A percentile compares a stretch with the other conserved stretches of the same genome.
phyloP scores from a whole-genome alignment of 2,329 filamentous ascomycete genomes.

The Aspergillus neoniger region DNA sequence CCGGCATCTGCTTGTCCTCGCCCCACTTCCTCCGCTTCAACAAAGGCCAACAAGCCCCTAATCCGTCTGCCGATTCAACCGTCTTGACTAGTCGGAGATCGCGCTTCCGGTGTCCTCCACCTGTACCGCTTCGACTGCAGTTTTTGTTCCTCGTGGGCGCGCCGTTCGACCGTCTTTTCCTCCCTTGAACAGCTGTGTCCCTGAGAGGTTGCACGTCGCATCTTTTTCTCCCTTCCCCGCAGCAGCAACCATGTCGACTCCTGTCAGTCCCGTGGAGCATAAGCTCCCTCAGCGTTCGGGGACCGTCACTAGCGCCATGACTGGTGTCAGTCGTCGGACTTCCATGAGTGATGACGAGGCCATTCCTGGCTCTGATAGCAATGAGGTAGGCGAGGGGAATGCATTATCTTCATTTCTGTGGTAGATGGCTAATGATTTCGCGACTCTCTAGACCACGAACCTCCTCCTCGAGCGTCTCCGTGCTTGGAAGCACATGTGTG shows the following conservation, averaged over 20 bases:
- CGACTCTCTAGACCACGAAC: constrained; percentile 63
- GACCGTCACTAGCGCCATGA: constrained; percentile 34
- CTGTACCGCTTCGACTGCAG: neutral
- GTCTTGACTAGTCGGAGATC: constrained; percentile 7
- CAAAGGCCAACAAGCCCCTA: neutral
- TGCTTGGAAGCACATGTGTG: constrained; percentile 94
- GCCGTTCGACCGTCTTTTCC: neutral
- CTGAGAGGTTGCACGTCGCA: neutral
- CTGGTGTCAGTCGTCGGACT: constrained; percentile 33
- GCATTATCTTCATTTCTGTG: neutral
- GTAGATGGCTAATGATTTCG: neutral
- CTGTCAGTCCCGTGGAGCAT: constrained; percentile 30
- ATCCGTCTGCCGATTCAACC: constrained; percentile 4
- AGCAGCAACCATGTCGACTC: constrained; percentile 28
- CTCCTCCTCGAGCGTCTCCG: constrained; percentile 84
- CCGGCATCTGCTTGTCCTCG: neutral
- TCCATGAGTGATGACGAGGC: constrained; percentile 45
- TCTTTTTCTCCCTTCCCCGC: neutral
- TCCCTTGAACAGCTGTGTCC: neutral
- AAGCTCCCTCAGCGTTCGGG: constrained; percentile 38
- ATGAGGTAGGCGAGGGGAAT: constrained; percentile 35
- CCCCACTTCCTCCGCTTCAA: constrained; percentile 1
- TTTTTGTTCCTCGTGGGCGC: constrained; percentile 9
- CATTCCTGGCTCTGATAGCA: constrained; percentile 45
- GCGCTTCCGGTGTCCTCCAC: constrained; percentile 15